Evolutionary conservation across 2,329 filamentous ascomycete genomes (phyloP), one percentile per base, ranked within the genome.

Genomic region (Scorias spongiosa): DNA sequence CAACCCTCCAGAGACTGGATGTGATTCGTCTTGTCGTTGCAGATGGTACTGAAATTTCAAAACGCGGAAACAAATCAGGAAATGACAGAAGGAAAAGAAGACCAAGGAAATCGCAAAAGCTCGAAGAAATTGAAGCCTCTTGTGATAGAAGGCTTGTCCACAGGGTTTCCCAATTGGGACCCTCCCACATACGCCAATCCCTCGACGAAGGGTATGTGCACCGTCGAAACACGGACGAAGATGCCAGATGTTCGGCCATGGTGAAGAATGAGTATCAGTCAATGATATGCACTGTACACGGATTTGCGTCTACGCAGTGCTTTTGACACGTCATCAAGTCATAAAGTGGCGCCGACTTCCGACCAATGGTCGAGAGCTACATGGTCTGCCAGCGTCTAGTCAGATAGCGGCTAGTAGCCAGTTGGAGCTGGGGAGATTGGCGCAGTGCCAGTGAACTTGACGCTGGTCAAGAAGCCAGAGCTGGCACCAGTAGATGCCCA

Each of bases 391-490:
- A 26, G 20, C 20, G 20, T 7, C 20, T 26, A 26, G 20, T 26
- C 20, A 7, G 20, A 26, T 4, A 26, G 7, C 20, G 20, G 7
- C 20, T 26, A 26, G 20, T 26, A 12, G 32, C 32, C 32, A 36
- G 32, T 36, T 36, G 32, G 32, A 9, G 32, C 32, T 36, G 38
- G 38, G 17, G 38, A 3, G 17, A 40, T 37, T 32, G 37, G 29
- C n/a, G 41, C n/a, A 32, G 32, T 46, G 38, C n/a, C 40, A 12
- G 29, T 48, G 38, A 51, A 47, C 47, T 49, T 53, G 51, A 49
- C 48, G 41, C 54, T 48, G 44, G 55, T 58, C 42, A 57, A 42
- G 51, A 57, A 57, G 44, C 54, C 54, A 32, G 54, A 53, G 51
- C 48, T 51, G 18, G 46, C 36, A 47, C 50, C 50, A 29, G 41